Conservation (phyloP, 1,284 basidiomycete species). For the Papiliotrema flavescens region DNA sequence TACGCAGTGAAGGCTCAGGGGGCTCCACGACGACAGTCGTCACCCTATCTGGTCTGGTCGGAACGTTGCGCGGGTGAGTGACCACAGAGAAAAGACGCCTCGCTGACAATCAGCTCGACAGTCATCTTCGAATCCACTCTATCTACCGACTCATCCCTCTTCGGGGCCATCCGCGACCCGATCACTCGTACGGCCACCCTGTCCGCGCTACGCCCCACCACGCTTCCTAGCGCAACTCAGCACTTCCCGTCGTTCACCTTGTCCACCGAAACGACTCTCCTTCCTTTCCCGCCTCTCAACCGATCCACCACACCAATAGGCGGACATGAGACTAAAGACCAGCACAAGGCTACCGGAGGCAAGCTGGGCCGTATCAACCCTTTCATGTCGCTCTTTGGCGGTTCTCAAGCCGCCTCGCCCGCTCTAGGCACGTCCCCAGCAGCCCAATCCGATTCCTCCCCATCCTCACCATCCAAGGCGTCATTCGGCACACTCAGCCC, state of each 20-base stretch:
- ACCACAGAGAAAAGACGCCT: background rate
- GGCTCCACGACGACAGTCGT: conserved; percentile 55
- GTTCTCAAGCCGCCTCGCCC: background rate
- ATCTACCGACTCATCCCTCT: conserved; percentile 59
- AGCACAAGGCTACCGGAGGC: conserved; percentile 20
- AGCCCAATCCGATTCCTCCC: conserved; percentile 1
- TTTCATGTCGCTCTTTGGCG: conserved; percentile 44
- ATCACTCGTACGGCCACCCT: conserved; percentile 51
- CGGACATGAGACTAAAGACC: conserved; percentile 13
- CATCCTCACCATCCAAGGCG: background rate
- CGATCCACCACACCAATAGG: conserved; percentile 17
- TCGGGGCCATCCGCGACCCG: conserved; percentile 59
- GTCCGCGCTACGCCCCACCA: conserved; percentile 36
- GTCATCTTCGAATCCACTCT: conserved; percentile 47
- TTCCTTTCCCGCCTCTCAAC: conserved; percentile 63
- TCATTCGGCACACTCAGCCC: conserved; percentile 2
- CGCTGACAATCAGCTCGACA: conserved; percentile 11
- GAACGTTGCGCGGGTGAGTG: conserved; percentile 58
- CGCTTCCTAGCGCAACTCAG: conserved; percentile 46
- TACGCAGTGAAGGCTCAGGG: background rate
- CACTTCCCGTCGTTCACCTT: conserved; percentile 62
- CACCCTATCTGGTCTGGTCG: conserved; percentile 76
- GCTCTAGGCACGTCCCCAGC: conserved; percentile 6
- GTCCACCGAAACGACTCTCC: conserved; percentile 54
- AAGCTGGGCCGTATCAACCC: conserved; percentile 40